These are phyloP conservation scores for Exidia glandulosa DNA, from an alignment of 768 basidiomycete genomes.

Conservation along the genomic window DNA sequence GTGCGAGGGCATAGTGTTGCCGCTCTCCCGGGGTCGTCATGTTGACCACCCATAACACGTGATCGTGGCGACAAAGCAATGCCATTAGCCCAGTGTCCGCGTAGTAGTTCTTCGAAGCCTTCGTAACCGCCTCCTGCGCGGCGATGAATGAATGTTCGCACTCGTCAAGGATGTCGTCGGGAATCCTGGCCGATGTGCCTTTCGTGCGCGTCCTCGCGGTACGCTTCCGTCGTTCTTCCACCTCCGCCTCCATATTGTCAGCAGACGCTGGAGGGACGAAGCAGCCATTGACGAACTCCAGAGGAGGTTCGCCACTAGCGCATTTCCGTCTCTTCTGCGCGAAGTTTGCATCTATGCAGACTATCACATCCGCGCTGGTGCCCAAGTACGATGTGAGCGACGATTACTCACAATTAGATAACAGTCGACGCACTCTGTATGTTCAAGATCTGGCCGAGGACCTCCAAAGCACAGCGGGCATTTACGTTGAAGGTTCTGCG, in stretches of 20 bases:
- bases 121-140: constrained; percentile 2
- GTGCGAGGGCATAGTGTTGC: constrained; percentile 26
- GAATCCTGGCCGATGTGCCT: not conserved
- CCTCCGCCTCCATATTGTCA: not conserved
- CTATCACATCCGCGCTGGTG: not conserved
- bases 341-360: constrained; percentile 3
- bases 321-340: not conserved
- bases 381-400: not conserved
- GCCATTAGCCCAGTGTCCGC: constrained; percentile 11
- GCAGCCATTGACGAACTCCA: not conserved
- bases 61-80: constrained; percentile 11
- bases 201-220: not conserved
- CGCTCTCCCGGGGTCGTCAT: constrained; percentile 29
- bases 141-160: constrained; percentile 5
- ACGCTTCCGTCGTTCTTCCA: not conserved
- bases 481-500: no score
- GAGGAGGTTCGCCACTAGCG: not conserved
- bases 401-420: not conserved
- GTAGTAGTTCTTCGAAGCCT: constrained; percentile 7
- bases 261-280: not conserved
- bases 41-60: constrained; percentile 23
- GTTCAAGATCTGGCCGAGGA: not conserved
- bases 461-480: constrained; percentile 4
- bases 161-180: not conserved
- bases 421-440: not conserved